phyloP scores from a whole-genome alignment of 805 yeast genomes.

The Candida morakotiae region DNA sequence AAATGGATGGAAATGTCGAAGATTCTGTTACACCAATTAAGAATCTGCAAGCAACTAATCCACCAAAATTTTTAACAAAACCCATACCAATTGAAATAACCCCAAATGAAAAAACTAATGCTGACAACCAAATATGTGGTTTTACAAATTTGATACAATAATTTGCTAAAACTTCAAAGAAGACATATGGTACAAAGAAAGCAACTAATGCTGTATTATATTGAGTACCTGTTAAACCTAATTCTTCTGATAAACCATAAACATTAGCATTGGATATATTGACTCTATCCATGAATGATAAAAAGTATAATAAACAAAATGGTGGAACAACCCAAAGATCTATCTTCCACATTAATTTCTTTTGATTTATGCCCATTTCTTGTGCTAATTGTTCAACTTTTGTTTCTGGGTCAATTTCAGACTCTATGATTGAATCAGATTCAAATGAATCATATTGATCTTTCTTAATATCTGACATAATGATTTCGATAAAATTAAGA shows the following conservation, averaged over 20 bases:
- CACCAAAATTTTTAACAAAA: constrained; percentile 54
- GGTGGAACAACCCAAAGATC: constrained; percentile 72
- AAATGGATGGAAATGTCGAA: constrained; percentile 72
- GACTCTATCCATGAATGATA: constrained; percentile 77
- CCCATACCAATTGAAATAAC: constrained; percentile 64
- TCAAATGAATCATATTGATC: neutral
- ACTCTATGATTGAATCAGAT: neutral
- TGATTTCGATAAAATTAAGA: no score
- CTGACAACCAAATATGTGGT: constrained; percentile 64
- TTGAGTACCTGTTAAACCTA: constrained; percentile 53
- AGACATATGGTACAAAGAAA: constrained; percentile 67
- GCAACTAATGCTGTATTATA: constrained; percentile 64
- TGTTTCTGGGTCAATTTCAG: constrained; percentile 3
- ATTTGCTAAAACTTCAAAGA: constrained; percentile 64
- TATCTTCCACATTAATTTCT: constrained; percentile 55
- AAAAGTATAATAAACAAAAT: constrained; percentile 68
- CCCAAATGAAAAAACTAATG: constrained; percentile 61
- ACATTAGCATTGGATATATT: constrained; percentile 78
- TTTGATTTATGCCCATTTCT: constrained; percentile 46
- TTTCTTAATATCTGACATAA: neutral
- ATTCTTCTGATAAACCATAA: constrained; percentile 58
- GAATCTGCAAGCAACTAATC: constrained; percentile 58
- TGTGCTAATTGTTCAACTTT: constrained; percentile 18
- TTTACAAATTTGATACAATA: constrained; percentile 51
- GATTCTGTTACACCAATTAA: constrained; percentile 66